These are phyloP conservation scores for Mycena filopes DNA, from an alignment of 768 basidiomycete species.

Conservation along the genomic window DNA sequence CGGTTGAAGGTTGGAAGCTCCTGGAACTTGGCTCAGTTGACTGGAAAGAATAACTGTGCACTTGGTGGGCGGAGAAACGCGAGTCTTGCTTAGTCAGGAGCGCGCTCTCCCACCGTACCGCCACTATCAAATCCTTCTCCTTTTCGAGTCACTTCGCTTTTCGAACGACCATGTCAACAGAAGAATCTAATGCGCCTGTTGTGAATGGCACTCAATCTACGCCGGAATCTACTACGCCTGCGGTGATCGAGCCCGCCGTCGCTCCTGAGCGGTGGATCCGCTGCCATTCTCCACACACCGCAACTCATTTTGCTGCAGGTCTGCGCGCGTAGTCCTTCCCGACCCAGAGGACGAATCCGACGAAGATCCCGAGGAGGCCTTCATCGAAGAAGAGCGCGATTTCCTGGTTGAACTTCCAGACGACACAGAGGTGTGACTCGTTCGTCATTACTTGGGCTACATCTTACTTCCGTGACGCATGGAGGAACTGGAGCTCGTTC, in stretches of 20 bases:
- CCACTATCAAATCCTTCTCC: neutral
- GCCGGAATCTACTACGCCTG: neutral
- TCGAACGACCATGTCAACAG: conserved; percentile 5
- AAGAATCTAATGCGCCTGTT: conserved; percentile 1
- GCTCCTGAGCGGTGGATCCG: conserved; percentile 17
- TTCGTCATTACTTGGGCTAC: conserved; percentile 6
- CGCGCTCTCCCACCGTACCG: conserved; percentile 6
- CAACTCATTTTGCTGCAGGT: conserved; percentile 10
- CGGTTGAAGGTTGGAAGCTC: too few relatives aligned
- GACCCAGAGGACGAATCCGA: conserved; percentile 56
- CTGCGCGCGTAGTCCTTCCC: conserved; percentile 61
- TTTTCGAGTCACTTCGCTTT: conserved; percentile 6
- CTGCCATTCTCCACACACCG: neutral
- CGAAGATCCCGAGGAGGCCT: conserved; percentile 55
- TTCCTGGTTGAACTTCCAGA: conserved; percentile 84
- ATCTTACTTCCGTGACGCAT: conserved; percentile 26
- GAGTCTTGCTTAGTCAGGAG: conserved; percentile 14
- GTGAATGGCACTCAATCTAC: neutral
- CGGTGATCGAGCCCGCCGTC: neutral
- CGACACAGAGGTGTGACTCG: conserved; percentile 75
- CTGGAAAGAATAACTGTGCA: too few relatives aligned
- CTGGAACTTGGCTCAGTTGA: too few relatives aligned
- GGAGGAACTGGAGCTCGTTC: conserved; percentile 89
- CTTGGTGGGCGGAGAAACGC: too few relatives aligned
- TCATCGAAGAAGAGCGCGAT: conserved; percentile 67